Evolutionary conservation across 2,329 filamentous ascomycete genomes (phyloP).

Genomic region (Lasiodiplodia sp.): DNA sequence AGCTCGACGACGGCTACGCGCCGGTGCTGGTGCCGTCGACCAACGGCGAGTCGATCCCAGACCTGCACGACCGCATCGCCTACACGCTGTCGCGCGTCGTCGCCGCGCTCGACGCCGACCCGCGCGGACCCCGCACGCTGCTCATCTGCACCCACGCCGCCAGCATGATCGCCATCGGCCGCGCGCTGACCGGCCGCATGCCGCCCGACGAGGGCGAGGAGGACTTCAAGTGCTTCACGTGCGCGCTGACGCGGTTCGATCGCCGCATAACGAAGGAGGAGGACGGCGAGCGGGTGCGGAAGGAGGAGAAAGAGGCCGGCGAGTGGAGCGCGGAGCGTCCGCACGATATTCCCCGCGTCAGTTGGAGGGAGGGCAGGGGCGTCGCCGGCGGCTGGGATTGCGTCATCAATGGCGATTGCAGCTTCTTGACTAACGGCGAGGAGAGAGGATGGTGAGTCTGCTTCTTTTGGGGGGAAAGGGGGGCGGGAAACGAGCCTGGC

Average conservation of each 20-base stretch:
- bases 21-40: conserved; percentile 72
- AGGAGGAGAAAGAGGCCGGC: conserved; percentile 31
- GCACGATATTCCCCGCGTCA: conserved; percentile 50
- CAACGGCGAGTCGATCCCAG: conserved; percentile 78
- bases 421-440: conserved; percentile 78
- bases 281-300: conserved; percentile 29
- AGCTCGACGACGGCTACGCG: conserved; percentile 63
- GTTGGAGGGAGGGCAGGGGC: conserved; percentile 67
- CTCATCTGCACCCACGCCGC: conserved; percentile 91
- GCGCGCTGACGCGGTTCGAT: conserved; percentile 75
- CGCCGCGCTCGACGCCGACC: conserved; percentile 70
- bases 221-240: conserved; percentile 87
- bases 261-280: conserved; percentile 49
- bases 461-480: not conserved
- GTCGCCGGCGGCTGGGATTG: conserved; percentile 83
- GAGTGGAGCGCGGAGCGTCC: conserved; percentile 41
- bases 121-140: conserved; percentile 71
- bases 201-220: conserved; percentile 74
- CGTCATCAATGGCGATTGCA: conserved; percentile 82
- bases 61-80: conserved; percentile 82
- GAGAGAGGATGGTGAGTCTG: conserved; percentile 82
- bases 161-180: conserved; percentile 83
- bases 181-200: conserved; percentile 79
- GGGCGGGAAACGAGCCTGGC: not conserved
- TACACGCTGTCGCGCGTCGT: conserved; percentile 75